Evolutionary conservation across 164 flowering plant species (phyloP).

Genomic region (Pachysandra terminalis): DNA sequence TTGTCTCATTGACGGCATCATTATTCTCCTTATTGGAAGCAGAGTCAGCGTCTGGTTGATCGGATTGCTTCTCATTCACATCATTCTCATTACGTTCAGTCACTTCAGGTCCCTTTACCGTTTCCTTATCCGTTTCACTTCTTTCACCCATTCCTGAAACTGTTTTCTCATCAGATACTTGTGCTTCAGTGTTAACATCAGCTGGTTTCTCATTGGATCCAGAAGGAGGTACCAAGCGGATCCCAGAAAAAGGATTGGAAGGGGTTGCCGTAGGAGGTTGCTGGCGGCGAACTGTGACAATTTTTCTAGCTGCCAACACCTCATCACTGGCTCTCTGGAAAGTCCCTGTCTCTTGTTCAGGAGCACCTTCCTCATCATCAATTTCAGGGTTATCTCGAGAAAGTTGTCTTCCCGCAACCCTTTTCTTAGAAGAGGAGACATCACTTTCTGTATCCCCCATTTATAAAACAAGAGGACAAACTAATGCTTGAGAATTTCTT

Average conservation of each 20-base stretch:
- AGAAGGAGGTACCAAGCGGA: slow-evolving; percentile 49
- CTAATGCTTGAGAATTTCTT: not conserved
- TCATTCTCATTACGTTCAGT: slow-evolving; percentile 21
- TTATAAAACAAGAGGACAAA: not conserved
- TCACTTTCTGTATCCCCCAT: slow-evolving; percentile 72
- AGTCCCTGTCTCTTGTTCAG: slow-evolving; percentile 68
- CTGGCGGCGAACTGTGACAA: slow-evolving; percentile 79
- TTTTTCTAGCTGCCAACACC: slow-evolving; percentile 80
- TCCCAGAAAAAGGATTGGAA: slow-evolving; percentile 79
- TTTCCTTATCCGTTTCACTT: slow-evolving; percentile 20
- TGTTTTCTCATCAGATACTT: slow-evolving; percentile 20
- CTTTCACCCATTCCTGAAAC: slow-evolving; percentile 22
- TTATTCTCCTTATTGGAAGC: slow-evolving; percentile 23
- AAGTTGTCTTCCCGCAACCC: slow-evolving; percentile 81
- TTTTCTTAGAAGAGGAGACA: slow-evolving; percentile 77
- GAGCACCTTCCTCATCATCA: slow-evolving; percentile 73
- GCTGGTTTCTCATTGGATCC: slow-evolving; percentile 19
- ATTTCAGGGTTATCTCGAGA: slow-evolving; percentile 76
- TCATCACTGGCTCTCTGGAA: slow-evolving; percentile 90
- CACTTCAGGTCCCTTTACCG: slow-evolving; percentile 17
- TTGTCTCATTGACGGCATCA: slow-evolving; percentile 17
- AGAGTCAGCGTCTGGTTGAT: slow-evolving; percentile 29
- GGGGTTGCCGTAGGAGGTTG: slow-evolving; percentile 49
- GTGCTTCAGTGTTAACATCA: slow-evolving; percentile 23
- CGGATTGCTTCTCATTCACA: slow-evolving; percentile 19